These are phyloP conservation scores for Globisporangium cystogenes DNA, from an alignment of 352 stramenopile species.

Conservation along the genomic window DNA sequence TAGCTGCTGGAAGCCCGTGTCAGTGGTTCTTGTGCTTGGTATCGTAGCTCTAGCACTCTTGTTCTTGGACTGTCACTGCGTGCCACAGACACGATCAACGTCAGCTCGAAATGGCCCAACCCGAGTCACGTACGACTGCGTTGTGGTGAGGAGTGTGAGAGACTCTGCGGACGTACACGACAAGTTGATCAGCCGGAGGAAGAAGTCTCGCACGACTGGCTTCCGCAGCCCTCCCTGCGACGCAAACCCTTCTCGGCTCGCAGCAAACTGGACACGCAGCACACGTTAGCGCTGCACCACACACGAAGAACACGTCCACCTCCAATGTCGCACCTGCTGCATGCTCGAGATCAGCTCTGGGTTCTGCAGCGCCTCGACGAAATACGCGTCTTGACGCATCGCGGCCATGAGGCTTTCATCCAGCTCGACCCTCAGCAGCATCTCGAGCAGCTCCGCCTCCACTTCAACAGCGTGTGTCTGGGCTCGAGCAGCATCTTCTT, in stretches of 20 bases:
- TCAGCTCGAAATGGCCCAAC: not conserved
- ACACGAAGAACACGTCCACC: not conserved
- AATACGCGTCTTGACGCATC: conserved; percentile 58
- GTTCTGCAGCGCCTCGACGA: conserved; percentile 41
- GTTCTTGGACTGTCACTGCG: conserved; percentile 9
- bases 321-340: conserved; percentile 38
- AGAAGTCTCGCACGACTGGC: conserved; percentile 45
- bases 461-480: conserved; percentile 8
- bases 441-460: conserved; percentile 25
- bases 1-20: not conserved
- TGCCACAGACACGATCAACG: not conserved
- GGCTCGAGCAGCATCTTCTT: conserved; percentile 1
- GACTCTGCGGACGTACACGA: conserved; percentile 25
- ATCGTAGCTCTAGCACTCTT: conserved; percentile 12
- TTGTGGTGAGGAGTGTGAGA: not conserved
- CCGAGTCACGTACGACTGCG: not conserved
- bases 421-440: conserved; percentile 47
- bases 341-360: conserved; percentile 47
- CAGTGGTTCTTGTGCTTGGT: too few species aligned
- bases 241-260: conserved; percentile 37
- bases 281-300: not conserved
- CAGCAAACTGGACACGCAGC: conserved; percentile 34
- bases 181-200: conserved; percentile 56
- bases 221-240: conserved; percentile 23
- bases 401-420: conserved; percentile 39